Evolutionary conservation across 192 early-diverging fungal genomes (phyloP), one percentile per base, ranked within the genome.

Genomic region (Phycomyces blakesleeanus): DNA sequence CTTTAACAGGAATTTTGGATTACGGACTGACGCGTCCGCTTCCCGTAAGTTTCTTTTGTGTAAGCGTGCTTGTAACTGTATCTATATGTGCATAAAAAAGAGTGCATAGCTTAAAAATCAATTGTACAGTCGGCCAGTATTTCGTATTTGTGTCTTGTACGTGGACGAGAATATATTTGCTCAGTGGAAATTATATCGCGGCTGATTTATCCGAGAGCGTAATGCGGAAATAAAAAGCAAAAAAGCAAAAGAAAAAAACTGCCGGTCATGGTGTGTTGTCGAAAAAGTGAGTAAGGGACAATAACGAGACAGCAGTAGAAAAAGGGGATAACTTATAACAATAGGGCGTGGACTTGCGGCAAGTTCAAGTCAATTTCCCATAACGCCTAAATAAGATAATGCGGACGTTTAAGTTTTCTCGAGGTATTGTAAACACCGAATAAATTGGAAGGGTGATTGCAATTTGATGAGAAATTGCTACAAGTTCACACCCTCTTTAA

Each of bases 81-180:
- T 5, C n/a, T 20, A 10, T 57, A 57, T 21, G 11, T 29, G 24
- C 12, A 18, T 57, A 21, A 21, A 18, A 21, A 10, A 57, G 5
- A 51, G 50, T 51, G 10, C 5, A 18, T 51, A 51, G 11, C 3
- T n/a, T 38, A 27, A 26, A 1, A 7, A 27, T 27, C 7, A n/a
- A 34, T 26, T 5, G 21, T 51, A 20, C 65, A 75, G 74, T 39
- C 73, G 82, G 15, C 82, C 82, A 14, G 78, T 78, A 6, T 83
- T 83, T 55, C 77, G 82, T 12, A 83, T 83, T 41, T 77, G 75
- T 54, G 82, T 83, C 22, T 50, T 83, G 27, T 83, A 83, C 63
- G 82, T 83, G 0, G 82, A 83, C 51, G 82, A 83, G 41, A 79
- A 83, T 18, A 78, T 83, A 25, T 81, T 77, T 21, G 76, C 81